Evolutionary conservation across 352 stramenopile species (phyloP), one percentile per base, ranked within the genome.

Genomic region (Paralagenidium karlingii): DNA sequence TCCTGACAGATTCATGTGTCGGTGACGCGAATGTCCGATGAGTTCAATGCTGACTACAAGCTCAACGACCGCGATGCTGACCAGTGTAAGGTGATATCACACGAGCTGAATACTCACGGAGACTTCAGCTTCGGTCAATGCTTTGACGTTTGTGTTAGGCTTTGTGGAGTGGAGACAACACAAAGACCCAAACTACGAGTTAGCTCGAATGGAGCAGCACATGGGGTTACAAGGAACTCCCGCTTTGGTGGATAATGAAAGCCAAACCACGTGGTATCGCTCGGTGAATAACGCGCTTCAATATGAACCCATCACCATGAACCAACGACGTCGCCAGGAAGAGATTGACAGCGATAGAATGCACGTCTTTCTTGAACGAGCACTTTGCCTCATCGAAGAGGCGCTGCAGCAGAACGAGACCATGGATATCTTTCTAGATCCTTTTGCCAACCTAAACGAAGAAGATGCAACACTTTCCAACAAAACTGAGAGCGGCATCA

Each of bases 401-500:
- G 77, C 68, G 10, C 46, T 88, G 21, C 77, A 90, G 53, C 71
- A 88, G 40, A 91, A 91, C 40, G 77, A 91, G 51, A 87, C 77
- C 42, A 55, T 91, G 39, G 77, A 91, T 36, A 67, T 88, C 45
- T 91, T 91, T 30, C 27, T 88, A 13, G 75, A 91, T 24, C 71
- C 74, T 16, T 84, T 91, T 37, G 58, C 66, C 2, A 68, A 76
- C 18, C 55, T 91, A 3, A 47, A 73, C 33, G 69, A 87, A 43
- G 74, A 87, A 11, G 73, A 86, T 45, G 52, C 60, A 32, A 56
- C 45, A 18, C 45, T 76, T 8, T 47, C 62, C 8, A 81, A 73
- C 55, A 88, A 88, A 57, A 64, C 82, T 33, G 83, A 95, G 37
- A 94, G 93, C 50, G 63, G 77, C 18, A 81, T 97, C 47, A 87